A percentile compares a stretch with the other conserved stretches of the same genome.
These are phyloP conservation scores for Mortierella sp. DNA, from an alignment of 371 early-diverging fungal species.

Conservation along the genomic window DNA sequence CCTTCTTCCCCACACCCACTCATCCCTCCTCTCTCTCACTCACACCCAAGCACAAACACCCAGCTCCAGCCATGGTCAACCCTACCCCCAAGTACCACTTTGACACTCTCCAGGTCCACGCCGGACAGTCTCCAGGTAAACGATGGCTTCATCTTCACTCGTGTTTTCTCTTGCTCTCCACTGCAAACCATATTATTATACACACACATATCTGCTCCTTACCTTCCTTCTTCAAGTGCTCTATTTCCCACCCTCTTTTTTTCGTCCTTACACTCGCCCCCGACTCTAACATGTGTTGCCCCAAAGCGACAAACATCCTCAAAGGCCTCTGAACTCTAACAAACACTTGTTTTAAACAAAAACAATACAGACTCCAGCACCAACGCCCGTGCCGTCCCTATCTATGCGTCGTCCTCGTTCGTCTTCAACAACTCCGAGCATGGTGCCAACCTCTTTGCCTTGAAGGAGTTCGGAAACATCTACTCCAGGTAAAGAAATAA, in stretches of 20 bases:
- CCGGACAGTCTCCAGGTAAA: conserved; percentile 78
- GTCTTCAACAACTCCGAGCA: conserved; percentile 84
- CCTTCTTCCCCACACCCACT: conserved; percentile 1
- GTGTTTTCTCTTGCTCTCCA: not conserved
- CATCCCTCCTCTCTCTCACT: not conserved
- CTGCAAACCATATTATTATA: not conserved
- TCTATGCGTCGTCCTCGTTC: conserved; percentile 89
- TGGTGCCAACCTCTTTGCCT: conserved; percentile 84
- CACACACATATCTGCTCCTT: not conserved
- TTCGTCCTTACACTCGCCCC: not conserved
- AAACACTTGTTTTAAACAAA: not conserved
- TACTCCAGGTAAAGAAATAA: conserved; percentile 75
- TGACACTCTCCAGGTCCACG: conserved; percentile 95
- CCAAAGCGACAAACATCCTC: not conserved
- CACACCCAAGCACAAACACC: not conserved
- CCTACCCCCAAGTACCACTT: conserved; percentile 65
- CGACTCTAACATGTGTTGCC: not conserved
- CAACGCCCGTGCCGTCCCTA: conserved; percentile 90
- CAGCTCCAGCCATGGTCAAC: conserved; percentile 26
- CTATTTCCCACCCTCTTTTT: not conserved
- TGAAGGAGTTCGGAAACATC: conserved; percentile 78
- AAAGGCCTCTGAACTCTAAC: not conserved
- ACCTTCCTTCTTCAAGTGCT: not conserved
- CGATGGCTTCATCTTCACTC: not conserved
- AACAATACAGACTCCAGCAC: conserved; percentile 70